Percentiles rank a stretch among this genome's conserved stretches.
Conservation (phyloP, 1,284 basidiomycete species). For the Neonothopanus nambi region DNA sequence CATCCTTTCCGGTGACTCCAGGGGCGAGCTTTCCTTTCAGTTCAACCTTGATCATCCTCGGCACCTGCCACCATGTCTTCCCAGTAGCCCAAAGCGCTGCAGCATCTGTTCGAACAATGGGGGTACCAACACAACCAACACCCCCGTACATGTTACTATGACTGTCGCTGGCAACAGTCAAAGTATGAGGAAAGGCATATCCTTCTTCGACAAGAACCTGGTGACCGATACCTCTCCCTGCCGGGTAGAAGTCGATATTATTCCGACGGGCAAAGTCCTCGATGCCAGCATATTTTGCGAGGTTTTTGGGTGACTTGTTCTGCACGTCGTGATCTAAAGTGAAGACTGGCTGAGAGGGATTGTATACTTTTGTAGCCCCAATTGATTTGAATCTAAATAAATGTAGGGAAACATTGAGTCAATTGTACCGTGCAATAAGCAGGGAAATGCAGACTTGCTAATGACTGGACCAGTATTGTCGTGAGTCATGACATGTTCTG, state of each 20-base stretch:
- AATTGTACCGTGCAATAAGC: slow-evolving; percentile 2
- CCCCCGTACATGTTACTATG: slow-evolving; percentile 99
- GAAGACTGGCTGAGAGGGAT: slow-evolving; percentile 89
- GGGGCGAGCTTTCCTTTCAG: slow-evolving; percentile 80
- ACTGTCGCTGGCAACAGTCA: slow-evolving; percentile 95
- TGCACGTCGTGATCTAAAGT: slow-evolving; percentile 99
- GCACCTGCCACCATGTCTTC: slow-evolving; percentile 99
- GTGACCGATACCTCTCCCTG: slow-evolving; percentile 97
- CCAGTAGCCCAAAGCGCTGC: slow-evolving; percentile 98
- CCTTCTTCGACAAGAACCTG: slow-evolving; percentile 95
- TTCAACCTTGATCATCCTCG: slow-evolving; percentile 94
- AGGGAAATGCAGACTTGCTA: slow-evolving; percentile 67
- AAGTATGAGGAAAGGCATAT: slow-evolving; percentile 91
- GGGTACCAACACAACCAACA: slow-evolving; percentile 95
- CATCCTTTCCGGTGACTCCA: slow-evolving; percentile 97
- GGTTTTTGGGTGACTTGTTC: slow-evolving; percentile 92
- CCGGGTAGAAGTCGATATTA: slow-evolving; percentile 94
- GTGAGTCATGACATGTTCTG: slow-evolving; percentile 97
- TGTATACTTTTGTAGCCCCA: slow-evolving; percentile 84
- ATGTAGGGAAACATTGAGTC: slow-evolving; percentile 14
- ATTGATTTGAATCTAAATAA: slow-evolving; percentile 86
- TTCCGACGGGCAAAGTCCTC: slow-evolving; percentile 90
- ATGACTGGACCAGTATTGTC: slow-evolving; percentile 99
- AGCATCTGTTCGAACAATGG: slow-evolving; percentile 92
- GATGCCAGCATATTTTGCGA: slow-evolving; percentile 91